Percentiles rank a stretch among this genome's conserved stretches.
Conservation (phyloP, 73 alveolate species). For the Effrenium voratum region DNA sequence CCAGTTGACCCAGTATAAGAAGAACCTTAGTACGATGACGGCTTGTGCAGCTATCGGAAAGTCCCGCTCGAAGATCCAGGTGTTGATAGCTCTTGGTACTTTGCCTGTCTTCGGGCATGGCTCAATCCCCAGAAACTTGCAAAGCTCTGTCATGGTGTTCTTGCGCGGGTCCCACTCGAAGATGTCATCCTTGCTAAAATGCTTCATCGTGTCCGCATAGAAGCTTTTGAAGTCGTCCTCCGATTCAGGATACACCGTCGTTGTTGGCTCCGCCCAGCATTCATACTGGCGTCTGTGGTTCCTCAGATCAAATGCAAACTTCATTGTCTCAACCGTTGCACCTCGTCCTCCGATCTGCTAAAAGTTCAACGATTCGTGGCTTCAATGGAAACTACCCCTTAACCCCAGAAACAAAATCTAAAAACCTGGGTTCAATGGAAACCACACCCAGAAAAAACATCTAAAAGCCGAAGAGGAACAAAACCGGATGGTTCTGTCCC, state of each 20-base stretch:
- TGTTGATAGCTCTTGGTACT: conserved; percentile 73
- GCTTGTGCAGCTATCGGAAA: conserved; percentile 57
- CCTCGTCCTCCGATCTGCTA: no score
- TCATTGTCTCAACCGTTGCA: no score
- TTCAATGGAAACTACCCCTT: no score
- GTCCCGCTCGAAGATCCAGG: conserved; percentile 90
- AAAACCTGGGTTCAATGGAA: no score
- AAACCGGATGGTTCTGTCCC: no score
- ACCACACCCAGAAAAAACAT: no score
- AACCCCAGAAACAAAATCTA: no score
- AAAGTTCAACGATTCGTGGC: no score
- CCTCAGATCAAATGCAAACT: conserved; percentile 18
- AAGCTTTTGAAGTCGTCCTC: conserved; percentile 34
- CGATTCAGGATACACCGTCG: conserved; percentile 8
- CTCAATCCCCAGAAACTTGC: conserved; percentile 14
- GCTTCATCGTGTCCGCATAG: not conserved
- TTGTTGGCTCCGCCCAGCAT: conserved; percentile 37
- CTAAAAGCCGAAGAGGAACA: no score
- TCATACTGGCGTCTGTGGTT: conserved; percentile 82
- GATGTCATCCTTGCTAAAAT: conserved; percentile 34
- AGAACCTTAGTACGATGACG: conserved; percentile 31
- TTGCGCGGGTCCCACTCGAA: conserved; percentile 69
- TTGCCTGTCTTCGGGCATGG: conserved; percentile 83
- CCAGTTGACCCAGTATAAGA: conserved; percentile 86
- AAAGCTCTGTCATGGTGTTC: conserved; percentile 68